Conservation (phyloP, 2,329 filamentous ascomycete species). For the Dactylellina leptospora region DNA sequence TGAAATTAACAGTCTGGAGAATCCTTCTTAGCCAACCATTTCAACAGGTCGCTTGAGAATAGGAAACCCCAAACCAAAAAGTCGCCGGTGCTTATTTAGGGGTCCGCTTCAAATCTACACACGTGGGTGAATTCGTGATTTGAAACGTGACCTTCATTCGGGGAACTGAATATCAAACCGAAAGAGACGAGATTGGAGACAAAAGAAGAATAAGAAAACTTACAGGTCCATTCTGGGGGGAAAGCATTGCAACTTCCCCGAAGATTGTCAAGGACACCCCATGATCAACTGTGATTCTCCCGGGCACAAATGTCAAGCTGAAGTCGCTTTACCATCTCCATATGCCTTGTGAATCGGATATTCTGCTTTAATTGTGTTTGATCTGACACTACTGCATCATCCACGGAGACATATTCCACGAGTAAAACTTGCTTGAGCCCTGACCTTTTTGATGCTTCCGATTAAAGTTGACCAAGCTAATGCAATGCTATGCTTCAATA, state of each 20-base stretch:
- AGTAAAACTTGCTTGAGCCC: conserved; percentile 1
- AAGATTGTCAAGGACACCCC: no score
- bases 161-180: conserved; percentile 10
- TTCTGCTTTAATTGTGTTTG: conserved; percentile 7
- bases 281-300: no score
- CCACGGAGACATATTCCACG: conserved; percentile 43
- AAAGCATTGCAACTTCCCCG: conserved; percentile 3
- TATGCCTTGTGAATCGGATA: no score
- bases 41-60: conserved; percentile 26
- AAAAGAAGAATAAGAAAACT: no score
- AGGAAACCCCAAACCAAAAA: conserved; percentile 20
- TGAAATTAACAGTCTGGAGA: not conserved
- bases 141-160: conserved; percentile 36
- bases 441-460: conserved; percentile 4
- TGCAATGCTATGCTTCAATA: conserved; percentile 6
- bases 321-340: no score
- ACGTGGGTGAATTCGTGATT: conserved; percentile 31
- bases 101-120: not conserved
- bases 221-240: conserved; percentile 10
- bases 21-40: conserved; percentile 26
- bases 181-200: conserved; percentile 3
- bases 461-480: conserved; percentile 24
- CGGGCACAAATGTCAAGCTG: no score
- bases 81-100: conserved; percentile 19
- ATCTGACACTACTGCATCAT: conserved; percentile 40